Base-by-base conservation (phyloP, 495 filamentous ascomycete species). In the Lasiosphaeriaceae sp. region DNA sequence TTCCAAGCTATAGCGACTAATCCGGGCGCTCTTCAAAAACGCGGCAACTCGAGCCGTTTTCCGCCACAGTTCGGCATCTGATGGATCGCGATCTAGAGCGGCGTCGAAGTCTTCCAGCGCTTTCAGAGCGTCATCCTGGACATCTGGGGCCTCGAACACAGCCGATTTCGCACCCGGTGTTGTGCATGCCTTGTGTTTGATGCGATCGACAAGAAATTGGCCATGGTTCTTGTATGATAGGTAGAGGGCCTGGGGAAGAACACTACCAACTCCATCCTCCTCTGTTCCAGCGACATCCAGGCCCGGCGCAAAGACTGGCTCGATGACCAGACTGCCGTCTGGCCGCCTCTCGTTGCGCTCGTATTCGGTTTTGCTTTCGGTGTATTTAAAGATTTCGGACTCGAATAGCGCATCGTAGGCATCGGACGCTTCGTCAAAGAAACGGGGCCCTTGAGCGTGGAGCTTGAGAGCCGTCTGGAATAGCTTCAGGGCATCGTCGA, bases 181-280 rank as follows among this genome's bases (percentile, higher is more conserved):
- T 8, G 74, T 67, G 31, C 83, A 84, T 19, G 69, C 55, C 29
- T 66, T 65, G 52, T 75, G 61, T 50, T 71, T 77, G 20, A 96
- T 76, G 50, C 80, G 77, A 62, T 98, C 94, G 23, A 98, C 77
- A 21, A 86, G 71, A 66, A 92, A 97, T 65, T 96, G 87, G 50
- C 91, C 95, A 72, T 92, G 85, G 67, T 97, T 97, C 66, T 99
- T 99, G 77, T 91, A 90, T 3, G 93, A 86, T 7, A 99, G 80
- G 61, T 95, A 96, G 19, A 96, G 80, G 9, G 94, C 90, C 60
- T 97, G 90, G 0, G 91, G 88, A 4, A 97, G 74, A 37, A 87
- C 88, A 69, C 86, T 95, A 24, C 86, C 89, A 0, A 85, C 83
- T 4, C 80, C 86, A 52, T 94, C 90, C n/a, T 78, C 69, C 54